Conservation (phyloP, 768 basidiomycete species). For the Antrodiella citrinella region DNA sequence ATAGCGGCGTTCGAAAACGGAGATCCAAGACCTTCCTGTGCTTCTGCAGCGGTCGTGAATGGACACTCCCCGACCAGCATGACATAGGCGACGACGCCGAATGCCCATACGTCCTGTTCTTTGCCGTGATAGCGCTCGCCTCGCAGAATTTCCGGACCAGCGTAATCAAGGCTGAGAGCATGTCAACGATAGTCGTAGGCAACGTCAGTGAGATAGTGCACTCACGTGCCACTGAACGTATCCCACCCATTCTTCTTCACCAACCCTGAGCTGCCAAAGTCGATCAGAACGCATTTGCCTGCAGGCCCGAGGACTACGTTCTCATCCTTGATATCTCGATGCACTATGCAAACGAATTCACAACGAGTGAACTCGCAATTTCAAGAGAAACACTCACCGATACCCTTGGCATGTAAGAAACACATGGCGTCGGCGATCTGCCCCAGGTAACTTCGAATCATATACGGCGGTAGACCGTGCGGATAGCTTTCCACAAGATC, state of each 20-base stretch:
- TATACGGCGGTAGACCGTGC: slow-evolving; percentile 67
- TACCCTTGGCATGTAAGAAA: slow-evolving; percentile 87
- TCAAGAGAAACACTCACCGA: slow-evolving; percentile 47
- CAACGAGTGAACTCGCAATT: not conserved
- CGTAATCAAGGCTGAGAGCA: slow-evolving; percentile 72
- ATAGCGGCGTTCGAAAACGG: slow-evolving; percentile 73
- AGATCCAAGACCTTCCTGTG: slow-evolving; percentile 74
- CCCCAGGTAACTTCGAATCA: slow-evolving; percentile 78
- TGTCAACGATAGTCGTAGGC: slow-evolving; percentile 2
- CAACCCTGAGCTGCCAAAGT: slow-evolving; percentile 91
- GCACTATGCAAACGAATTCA: slow-evolving; percentile 42
- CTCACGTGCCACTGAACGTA: slow-evolving; percentile 89
- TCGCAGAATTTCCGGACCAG: slow-evolving; percentile 91
- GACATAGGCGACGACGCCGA: slow-evolving; percentile 95
- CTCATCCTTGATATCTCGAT: slow-evolving; percentile 98
- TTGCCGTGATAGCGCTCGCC: slow-evolving; percentile 94
- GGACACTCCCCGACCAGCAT: slow-evolving; percentile 89
- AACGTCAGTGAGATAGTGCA: slow-evolving; percentile 13
- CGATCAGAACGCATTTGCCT: slow-evolving; percentile 87
- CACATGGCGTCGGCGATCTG: slow-evolving; percentile 88
- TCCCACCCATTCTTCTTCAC: slow-evolving; percentile 84
- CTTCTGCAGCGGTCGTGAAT: slow-evolving; percentile 85
- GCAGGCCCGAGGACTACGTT: slow-evolving; percentile 79
- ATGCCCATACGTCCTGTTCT: slow-evolving; percentile 98
- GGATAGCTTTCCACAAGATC: slow-evolving; percentile 91